A percentile compares a stretch with the other conserved stretches of the same genome.
phyloP scores from a whole-genome alignment of 2,329 filamentous ascomycete species.

The Colletotrichum tanaceti region DNA sequence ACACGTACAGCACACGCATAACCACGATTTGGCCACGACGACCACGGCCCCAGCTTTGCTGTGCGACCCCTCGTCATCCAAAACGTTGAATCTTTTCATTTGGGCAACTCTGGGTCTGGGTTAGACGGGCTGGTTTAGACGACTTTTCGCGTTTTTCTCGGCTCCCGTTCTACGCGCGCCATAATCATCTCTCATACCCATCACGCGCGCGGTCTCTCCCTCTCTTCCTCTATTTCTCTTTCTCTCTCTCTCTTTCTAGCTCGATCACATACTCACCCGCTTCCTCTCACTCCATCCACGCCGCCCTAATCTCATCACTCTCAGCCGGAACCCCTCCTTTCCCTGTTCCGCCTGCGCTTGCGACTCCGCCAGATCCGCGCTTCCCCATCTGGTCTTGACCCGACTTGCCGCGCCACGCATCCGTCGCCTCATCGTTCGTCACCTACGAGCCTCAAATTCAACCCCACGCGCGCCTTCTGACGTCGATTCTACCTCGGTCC shows the following conservation, averaged over 20 bases:
- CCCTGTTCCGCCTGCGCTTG: conserved; percentile 5
- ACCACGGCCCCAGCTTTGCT: conserved; percentile 24
- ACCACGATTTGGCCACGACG: conserved; percentile 13
- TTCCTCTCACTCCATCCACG: conserved; percentile 3
- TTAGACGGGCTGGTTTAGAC: conserved; percentile 58
- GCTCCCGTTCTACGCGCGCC: conserved; percentile 36
- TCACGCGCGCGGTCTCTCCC: background rate
- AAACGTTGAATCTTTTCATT: conserved; percentile 45
- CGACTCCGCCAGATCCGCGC: conserved; percentile 10
- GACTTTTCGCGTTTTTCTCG: conserved; percentile 39
- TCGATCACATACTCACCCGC: background rate
- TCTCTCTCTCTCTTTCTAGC: background rate
- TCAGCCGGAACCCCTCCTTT: conserved; percentile 6
- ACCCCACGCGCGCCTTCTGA: conserved; percentile 10
- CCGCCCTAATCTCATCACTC: conserved; percentile 12
- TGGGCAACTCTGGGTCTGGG: conserved; percentile 46
- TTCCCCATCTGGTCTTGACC: conserved; percentile 5
- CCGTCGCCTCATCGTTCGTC: background rate
- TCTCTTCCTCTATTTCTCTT: background rate
- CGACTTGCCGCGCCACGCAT: conserved; percentile 4
- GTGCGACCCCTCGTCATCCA: conserved; percentile 35
- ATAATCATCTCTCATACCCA: conserved; percentile 38
- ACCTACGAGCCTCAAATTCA: conserved; percentile 12
- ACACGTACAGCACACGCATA: conserved; percentile 24
- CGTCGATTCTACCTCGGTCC: conserved; percentile 16